Base-by-base conservation (phyloP, 352 stramenopile genomes). In the Phytophthora sansomeana region DNA sequence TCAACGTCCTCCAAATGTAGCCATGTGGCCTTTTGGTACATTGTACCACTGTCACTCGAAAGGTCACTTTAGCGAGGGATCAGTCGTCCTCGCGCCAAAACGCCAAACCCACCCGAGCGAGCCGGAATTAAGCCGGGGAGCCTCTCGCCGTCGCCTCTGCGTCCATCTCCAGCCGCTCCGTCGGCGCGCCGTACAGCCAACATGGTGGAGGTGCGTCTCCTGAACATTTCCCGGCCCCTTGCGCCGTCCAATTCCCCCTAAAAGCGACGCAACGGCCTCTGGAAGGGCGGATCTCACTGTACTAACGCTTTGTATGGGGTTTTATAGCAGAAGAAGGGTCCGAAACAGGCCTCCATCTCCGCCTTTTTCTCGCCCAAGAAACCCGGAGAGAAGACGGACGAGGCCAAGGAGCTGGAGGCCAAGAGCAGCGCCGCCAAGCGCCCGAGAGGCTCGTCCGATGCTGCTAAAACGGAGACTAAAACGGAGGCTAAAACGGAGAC, bases 311-410 rank as follows among this genome's bases (percentile, higher is more conserved):
- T 64, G 24, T 63, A 49, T 69, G 43, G 5, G 13, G 36, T 52
- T 52, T 50, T 11, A 4, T 28, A 83, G 70, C 71, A 81, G 61
- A 88, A 86, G 60, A 93, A 95, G 38, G 58, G 51, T 7, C n/a
- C 67, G 0, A 69, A 67, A 57, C 85, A 96, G 67, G 81, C 77
- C 33, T 87, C 83, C 10, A 91, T 96, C 67, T 78, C 80, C 39
- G 66, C 83, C 55, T 96, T 94, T 63, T 96, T 96, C 67, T 91
- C 87, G 41, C 87, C 87, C 10, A 58, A 56, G 51, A 81, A 80
- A 21, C 14, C 54, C 8, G 59, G 47, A 26, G 64, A 63, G 10
- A 38, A 29, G 59, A 63, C 8, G 38, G 39, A 70, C 3, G 54
- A 55, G 6, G 42, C 41, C 5, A 26, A 39, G 28, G 63, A 69